A percentile compares a stretch with the other conserved stretches of the same genome.
Evolutionary conservation across 1,284 basidiomycete species (phyloP).

Genomic region (Vanrija sp.): DNA sequence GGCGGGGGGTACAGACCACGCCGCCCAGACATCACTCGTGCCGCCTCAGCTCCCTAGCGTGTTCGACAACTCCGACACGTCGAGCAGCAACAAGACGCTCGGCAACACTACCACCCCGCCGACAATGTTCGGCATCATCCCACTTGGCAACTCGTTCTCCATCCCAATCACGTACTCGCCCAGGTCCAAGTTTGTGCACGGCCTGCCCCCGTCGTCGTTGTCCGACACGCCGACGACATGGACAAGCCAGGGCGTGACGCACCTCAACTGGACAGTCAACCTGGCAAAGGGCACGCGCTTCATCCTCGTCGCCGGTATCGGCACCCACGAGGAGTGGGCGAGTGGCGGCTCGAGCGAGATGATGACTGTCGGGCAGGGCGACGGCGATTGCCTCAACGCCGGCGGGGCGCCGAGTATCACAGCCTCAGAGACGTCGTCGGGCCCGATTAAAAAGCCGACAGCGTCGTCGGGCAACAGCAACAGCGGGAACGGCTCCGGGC

Average conservation of each 20-base stretch:
- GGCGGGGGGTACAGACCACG: background rate
- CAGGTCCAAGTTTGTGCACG: slow-evolving; percentile 24
- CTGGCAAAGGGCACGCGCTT: slow-evolving; percentile 47
- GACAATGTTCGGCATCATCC: slow-evolving; percentile 46
- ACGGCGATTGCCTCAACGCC: slow-evolving; percentile 23
- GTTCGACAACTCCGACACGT: slow-evolving; percentile 1
- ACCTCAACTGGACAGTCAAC: slow-evolving; percentile 41
- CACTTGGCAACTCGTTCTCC: slow-evolving; percentile 44
- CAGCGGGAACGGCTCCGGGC: background rate
- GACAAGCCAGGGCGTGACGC: slow-evolving; percentile 35
- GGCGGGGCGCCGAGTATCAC: slow-evolving; percentile 30
- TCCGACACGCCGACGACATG: slow-evolving; percentile 39
- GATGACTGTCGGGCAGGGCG: slow-evolving; percentile 46
- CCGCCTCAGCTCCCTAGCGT: background rate
- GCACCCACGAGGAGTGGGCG: slow-evolving; percentile 42
- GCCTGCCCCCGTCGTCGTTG: slow-evolving; percentile 27
- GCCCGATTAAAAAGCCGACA: background rate
- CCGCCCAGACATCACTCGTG: background rate
- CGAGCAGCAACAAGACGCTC: slow-evolving; percentile 13
- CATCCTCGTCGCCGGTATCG: slow-evolving; percentile 45
- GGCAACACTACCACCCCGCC: slow-evolving; percentile 46
- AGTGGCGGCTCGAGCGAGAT: slow-evolving; percentile 39
- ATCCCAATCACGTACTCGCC: slow-evolving; percentile 40
- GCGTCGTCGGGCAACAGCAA: background rate
- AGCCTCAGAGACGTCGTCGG: slow-evolving; percentile 4